Base-by-base conservation (phyloP, 2,329 filamentous ascomycete genomes). In the Dactylellina haptotyla region DNA sequence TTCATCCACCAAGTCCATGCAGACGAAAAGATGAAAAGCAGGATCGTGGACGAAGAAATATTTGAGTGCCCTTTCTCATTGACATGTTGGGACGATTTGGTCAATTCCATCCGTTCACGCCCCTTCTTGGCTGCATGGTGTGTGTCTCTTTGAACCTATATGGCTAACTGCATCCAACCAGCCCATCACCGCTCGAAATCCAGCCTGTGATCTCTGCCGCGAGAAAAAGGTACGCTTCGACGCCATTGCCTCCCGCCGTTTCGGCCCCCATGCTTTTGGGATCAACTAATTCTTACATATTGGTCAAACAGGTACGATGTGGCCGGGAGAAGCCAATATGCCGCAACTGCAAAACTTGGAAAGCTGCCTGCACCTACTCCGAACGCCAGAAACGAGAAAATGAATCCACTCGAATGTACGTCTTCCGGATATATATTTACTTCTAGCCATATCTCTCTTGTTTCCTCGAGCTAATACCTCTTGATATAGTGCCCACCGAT, bases 321-420 rank as follows among this genome's bases (percentile, higher is more conserved):
- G 76, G 76, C 32, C 56, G 77, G 30, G 77, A 78, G 63, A 78
- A 77, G 58, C 77, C 77, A 16, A 58, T 73, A 23, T 78, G 77
- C 45, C 65, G 75, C 43, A 78, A 78, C 66, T 78, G 77, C 61
- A 76, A 75, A 63, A 65, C 71, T 8, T 77, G 77, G 77, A 78
- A 77, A 50, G 75, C 76, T 6, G 28, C 74, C 28, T 78, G 77
- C 46, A 76, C 76, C 23, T 78, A 78, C 46, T 78, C 76, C 5
- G 77, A 78, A 50, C 75, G 76, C 4, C 76, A 76, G 58, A 78
- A 78, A 50, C 76, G 77, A 28, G 77, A 78, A 43, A 78, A 78
- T 61, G 77, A 78, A 39, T 76, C 76, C 18, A 76, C 76, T 8
- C 75, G 77, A 43, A 77, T 76, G 77, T 78, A 65, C 12, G 72